These are phyloP conservation scores for Lecanicillium sp. DNA, from an alignment of 2,329 filamentous ascomycete genomes.

Conservation along the genomic window DNA sequence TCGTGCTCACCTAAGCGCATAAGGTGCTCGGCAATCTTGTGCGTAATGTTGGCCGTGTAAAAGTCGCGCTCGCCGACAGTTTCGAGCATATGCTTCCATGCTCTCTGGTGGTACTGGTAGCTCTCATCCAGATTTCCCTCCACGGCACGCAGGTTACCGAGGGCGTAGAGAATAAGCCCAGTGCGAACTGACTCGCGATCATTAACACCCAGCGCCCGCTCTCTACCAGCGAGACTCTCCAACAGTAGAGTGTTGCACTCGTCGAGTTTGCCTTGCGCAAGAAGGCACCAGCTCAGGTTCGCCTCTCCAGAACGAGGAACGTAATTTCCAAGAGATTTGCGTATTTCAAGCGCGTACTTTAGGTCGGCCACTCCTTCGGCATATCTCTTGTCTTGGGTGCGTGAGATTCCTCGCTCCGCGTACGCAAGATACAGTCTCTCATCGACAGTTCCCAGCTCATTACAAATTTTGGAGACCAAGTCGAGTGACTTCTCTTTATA, in stretches of 20 bases:
- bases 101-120: conserved; percentile 7
- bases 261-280: conserved; percentile 8
- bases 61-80: conserved; percentile 9
- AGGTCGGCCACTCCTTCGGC: conserved; percentile 8
- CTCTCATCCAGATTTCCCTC: conserved; percentile 7
- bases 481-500: conserved; percentile 9
- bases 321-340: conserved; percentile 8
- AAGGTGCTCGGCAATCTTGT: conserved; percentile 9
- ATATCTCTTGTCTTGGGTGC: conserved; percentile 7
- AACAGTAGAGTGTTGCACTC: conserved; percentile 9
- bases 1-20: neutral
- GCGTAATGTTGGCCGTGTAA: conserved; percentile 7
- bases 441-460: conserved; percentile 4
- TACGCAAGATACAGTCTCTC: conserved; percentile 10
- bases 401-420: conserved; percentile 9
- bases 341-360: conserved; percentile 5
- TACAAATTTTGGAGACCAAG: conserved; percentile 8
- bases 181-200: conserved; percentile 9
- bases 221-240: conserved; percentile 5
- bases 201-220: conserved; percentile 7
- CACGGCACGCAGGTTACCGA: conserved; percentile 8
- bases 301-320: conserved; percentile 9
- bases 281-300: conserved; percentile 8
- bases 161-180: conserved; percentile 6
- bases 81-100: conserved; percentile 9